Base-by-base conservation (phyloP, 2,329 filamentous ascomycete genomes). In the Fusarium transvaalense region DNA sequence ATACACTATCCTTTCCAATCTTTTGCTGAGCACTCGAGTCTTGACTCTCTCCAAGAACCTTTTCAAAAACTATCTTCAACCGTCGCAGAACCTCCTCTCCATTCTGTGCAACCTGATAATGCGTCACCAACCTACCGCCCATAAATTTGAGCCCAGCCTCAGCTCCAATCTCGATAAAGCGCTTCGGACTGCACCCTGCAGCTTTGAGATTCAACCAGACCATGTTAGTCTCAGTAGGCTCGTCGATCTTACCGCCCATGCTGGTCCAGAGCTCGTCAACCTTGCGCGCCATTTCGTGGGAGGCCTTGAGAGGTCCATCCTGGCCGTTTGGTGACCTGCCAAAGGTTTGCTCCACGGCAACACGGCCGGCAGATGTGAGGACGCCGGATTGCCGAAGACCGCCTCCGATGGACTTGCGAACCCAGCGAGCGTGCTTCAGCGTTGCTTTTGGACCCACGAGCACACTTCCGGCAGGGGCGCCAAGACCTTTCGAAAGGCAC, bases 211-310 rank as follows among this genome's bases (percentile, higher is more conserved):
- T 90, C 60, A 97, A 75, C 93, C 92, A 97, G 34, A 93, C 88
- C 92, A 97, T 97, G 80, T 97, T 97, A n/a, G 93, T 97, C 75
- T 97, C 90, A 2, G 92, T 90, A 0, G 91, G 90, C 61, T 90
- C 84, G 21, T 84, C 79, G 58, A 93, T 79, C 78, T 86, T 88
- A 2, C 93, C 93, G 6, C 93, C 93, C 52, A 89, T 82, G 17
- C 80, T 81, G 7, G 82, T 85, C 93, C 93, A 97, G 68, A 91
- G 78, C n/a, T 82, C 82, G 85, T 91, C 92, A 41, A 91, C 80
- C 69, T 80, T 82, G 76, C 85, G 86, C 0, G 92, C 91, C 57
- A 86, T 86, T 42, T 81, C 80, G 76, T 95, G 91, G 6, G 85
- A 87, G 17, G 79, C 80, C 29, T 79, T 78, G 45, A 95, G 81